A percentile compares a stretch with the other conserved stretches of the same genome.
These are phyloP conservation scores for Candida koratica DNA, from an alignment of 805 yeast genomes.

Conservation along the genomic window DNA sequence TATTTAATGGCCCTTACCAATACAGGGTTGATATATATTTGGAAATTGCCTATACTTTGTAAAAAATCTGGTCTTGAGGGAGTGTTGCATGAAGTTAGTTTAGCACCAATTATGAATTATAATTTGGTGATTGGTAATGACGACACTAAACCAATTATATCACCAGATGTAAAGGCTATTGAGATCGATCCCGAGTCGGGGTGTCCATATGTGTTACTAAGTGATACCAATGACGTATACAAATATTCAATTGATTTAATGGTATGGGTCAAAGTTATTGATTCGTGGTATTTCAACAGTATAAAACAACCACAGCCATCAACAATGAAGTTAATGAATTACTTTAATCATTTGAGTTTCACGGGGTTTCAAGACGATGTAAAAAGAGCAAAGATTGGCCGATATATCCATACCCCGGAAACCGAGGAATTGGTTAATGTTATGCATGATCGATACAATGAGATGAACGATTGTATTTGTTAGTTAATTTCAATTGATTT, in stretches of 20 bases:
- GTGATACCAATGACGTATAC: conserved; percentile 33
- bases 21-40: conserved; percentile 47
- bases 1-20: conserved; percentile 45
- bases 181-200: conserved; percentile 38
- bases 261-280: conserved; percentile 48
- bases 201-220: conserved; percentile 39
- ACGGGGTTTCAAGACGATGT: conserved; percentile 15
- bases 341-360: conserved; percentile 11
- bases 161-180: conserved; percentile 20
- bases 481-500: not conserved
- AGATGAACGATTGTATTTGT: conserved; percentile 1
- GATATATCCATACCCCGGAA: conserved; percentile 12
- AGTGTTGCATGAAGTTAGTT: conserved; percentile 41
- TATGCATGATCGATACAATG: conserved; percentile 16
- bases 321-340: conserved; percentile 3
- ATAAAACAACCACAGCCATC: not conserved
- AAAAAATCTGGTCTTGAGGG: conserved; percentile 20
- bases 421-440: conserved; percentile 14
- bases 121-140: conserved; percentile 15
- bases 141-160: conserved; percentile 4
- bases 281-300: conserved; percentile 37
- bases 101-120: conserved; percentile 50
- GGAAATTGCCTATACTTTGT: conserved; percentile 38
- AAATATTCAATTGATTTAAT: conserved; percentile 38
- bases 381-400: conserved; percentile 11